phyloP scores from a whole-genome alignment of 805 yeast species.

The Helenozyma rhizophorensis region DNA sequence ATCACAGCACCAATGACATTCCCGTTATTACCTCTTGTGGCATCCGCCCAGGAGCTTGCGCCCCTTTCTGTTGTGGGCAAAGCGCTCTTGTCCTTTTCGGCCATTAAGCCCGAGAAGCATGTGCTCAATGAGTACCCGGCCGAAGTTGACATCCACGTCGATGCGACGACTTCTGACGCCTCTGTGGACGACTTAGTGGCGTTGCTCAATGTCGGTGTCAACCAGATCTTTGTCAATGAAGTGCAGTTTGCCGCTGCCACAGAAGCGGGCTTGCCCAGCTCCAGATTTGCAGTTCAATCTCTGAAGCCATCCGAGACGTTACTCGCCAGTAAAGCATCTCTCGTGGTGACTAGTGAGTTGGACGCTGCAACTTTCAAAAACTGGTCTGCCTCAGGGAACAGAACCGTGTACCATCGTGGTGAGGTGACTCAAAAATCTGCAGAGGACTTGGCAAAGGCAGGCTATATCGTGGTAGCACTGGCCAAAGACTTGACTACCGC shows the following conservation, averaged over 20 bases:
- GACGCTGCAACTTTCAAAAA: slow-evolving; percentile 14
- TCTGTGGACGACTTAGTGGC: slow-evolving; percentile 38
- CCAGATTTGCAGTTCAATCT: slow-evolving; percentile 13
- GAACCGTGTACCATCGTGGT: slow-evolving; percentile 22
- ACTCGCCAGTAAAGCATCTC: slow-evolving; percentile 16
- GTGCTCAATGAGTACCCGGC: slow-evolving; percentile 28
- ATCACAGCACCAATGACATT: slow-evolving; percentile 33
- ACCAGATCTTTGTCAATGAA: slow-evolving; percentile 37
- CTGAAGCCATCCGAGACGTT: slow-evolving; percentile 6
- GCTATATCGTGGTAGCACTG: slow-evolving; percentile 32
- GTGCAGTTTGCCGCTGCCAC: slow-evolving; percentile 7
- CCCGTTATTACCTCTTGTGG: slow-evolving; percentile 35
- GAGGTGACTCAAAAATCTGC: slow-evolving; percentile 20
- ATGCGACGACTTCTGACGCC: slow-evolving; percentile 21
- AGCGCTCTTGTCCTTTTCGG: slow-evolving; percentile 25
- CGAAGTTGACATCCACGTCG: slow-evolving; percentile 27
- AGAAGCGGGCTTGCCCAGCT: slow-evolving; percentile 13
- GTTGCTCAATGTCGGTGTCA: slow-evolving; percentile 59
- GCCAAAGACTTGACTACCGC: slow-evolving; percentile 27
- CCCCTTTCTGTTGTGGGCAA: slow-evolving; percentile 32
- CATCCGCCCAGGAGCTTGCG: slow-evolving; percentile 17
- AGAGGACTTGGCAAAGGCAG: slow-evolving; percentile 23
- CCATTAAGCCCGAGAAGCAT: slow-evolving; percentile 27
- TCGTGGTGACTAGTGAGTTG: slow-evolving; percentile 18
- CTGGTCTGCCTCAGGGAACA: slow-evolving; percentile 24